phyloP scores from a whole-genome alignment of 768 basidiomycete species.

The Suillus plorans region DNA sequence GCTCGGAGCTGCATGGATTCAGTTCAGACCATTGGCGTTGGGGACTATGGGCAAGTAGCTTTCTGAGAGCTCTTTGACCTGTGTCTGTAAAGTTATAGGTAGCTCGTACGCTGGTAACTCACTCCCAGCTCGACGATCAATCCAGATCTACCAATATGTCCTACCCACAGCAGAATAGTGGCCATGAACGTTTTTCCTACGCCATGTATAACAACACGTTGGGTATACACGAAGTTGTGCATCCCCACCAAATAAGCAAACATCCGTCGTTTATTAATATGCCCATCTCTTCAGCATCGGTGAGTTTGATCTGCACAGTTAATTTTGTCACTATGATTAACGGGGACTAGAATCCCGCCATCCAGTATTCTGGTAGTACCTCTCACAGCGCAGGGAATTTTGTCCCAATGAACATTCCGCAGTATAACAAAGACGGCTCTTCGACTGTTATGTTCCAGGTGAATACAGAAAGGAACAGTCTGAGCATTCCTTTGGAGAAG shows the following conservation, averaged over 20 bases:
- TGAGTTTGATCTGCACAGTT: not conserved
- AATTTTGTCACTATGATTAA: not conserved
- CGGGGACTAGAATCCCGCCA: not conserved
- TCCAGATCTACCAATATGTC: not conserved
- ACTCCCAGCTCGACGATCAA: not conserved
- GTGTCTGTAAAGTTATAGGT: no score
- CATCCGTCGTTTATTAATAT: not conserved
- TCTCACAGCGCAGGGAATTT: not conserved
- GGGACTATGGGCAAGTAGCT: not conserved
- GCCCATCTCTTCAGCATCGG: not conserved
- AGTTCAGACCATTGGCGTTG: not conserved
- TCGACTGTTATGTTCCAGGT: constrained; percentile 1
- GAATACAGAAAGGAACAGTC: not conserved
- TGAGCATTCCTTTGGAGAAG: constrained; percentile 5
- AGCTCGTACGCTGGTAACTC: not conserved
- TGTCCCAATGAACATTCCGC: constrained; percentile 2
- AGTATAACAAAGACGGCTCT: constrained; percentile 1
- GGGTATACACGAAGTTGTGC: not conserved
- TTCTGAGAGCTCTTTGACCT: not conserved
- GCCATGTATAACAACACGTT: not conserved
- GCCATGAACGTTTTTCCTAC: not conserved
- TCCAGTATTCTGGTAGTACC: not conserved
- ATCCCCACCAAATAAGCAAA: not conserved
- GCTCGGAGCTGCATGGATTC: not conserved
- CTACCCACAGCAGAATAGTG: not conserved